Evolutionary conservation across 164 flowering plant species (phyloP).

Genomic region (Aristolochia contorta): DNA sequence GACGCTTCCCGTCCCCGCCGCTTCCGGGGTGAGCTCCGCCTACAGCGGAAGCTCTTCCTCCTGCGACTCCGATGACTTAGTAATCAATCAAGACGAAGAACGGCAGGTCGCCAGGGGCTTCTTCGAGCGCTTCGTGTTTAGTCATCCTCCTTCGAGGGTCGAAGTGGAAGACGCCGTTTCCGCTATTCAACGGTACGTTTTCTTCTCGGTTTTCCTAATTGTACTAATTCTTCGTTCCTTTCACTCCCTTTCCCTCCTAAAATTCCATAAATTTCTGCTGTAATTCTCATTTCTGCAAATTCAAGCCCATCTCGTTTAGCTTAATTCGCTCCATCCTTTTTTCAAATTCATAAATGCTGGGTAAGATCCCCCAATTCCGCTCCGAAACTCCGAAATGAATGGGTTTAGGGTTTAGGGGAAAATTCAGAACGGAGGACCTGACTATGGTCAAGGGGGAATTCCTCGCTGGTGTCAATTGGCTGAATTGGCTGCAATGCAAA

Average conservation of each 20-base stretch:
- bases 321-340: background rate
- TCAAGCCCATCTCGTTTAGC: background rate
- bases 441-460: background rate
- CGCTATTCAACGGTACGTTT: constrained; percentile 49
- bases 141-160: constrained; percentile 46
- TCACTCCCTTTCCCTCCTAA: background rate
- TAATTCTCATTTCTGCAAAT: background rate
- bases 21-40: constrained; percentile 8
- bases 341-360: background rate
- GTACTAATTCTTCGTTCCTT: background rate
- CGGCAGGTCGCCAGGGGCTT: constrained; percentile 8
- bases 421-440: background rate
- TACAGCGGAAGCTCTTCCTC: constrained; percentile 14
- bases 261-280: background rate
- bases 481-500: background rate
- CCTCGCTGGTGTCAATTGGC: background rate
- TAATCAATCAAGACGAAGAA: constrained; percentile 28
- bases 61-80: constrained; percentile 29
- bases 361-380: background rate
- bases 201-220: background rate
- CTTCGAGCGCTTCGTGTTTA: constrained; percentile 29
- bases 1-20: constrained; percentile 6
- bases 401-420: too few relatives aligned
- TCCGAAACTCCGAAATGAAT: background rate
- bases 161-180: constrained; percentile 55